A percentile compares a stretch with the other conserved stretches of the same genome.
phyloP scores from a whole-genome alignment of 768 basidiomycete species.

The Tricholoma saponaceum region DNA sequence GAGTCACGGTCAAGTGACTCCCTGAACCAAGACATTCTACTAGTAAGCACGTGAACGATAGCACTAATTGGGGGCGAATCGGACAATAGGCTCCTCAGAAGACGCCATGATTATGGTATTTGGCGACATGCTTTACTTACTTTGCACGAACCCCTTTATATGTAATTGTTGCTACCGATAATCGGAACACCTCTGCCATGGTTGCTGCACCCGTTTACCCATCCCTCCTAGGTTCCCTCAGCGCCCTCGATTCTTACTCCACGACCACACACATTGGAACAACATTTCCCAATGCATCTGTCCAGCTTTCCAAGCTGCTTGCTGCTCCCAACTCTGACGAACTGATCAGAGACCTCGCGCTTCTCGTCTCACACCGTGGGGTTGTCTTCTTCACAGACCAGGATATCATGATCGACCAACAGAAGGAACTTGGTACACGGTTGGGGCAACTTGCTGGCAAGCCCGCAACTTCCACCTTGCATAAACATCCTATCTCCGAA shows the following conservation, averaged over 20 bases:
- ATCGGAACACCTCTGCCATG: slow-evolving; percentile 12
- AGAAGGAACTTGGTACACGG: slow-evolving; percentile 43
- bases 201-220: slow-evolving; percentile 20
- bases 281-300: slow-evolving; percentile 37
- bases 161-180: no score
- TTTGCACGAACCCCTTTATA: no score
- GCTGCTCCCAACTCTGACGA: slow-evolving; percentile 42
- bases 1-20: no score
- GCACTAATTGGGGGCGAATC: no score
- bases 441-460: slow-evolving; percentile 48
- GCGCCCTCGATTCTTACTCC: slow-evolving; percentile 30
- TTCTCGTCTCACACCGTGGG: slow-evolving; percentile 50
- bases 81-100: no score
- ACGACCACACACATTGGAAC: slow-evolving; percentile 58
- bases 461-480: slow-evolving; percentile 43
- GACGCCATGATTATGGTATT: background rate
- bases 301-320: slow-evolving; percentile 45
- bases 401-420: slow-evolving; percentile 44
- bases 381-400: slow-evolving; percentile 65
- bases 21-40: no score
- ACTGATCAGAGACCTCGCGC: slow-evolving; percentile 50
- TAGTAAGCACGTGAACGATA: no score
- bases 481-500: slow-evolving; percentile 54
- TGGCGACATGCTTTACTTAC: no score
- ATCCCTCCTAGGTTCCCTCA: slow-evolving; percentile 33